phyloP scores from a whole-genome alignment of 495 filamentous ascomycete species.

The Chaetomium tenue region DNA sequence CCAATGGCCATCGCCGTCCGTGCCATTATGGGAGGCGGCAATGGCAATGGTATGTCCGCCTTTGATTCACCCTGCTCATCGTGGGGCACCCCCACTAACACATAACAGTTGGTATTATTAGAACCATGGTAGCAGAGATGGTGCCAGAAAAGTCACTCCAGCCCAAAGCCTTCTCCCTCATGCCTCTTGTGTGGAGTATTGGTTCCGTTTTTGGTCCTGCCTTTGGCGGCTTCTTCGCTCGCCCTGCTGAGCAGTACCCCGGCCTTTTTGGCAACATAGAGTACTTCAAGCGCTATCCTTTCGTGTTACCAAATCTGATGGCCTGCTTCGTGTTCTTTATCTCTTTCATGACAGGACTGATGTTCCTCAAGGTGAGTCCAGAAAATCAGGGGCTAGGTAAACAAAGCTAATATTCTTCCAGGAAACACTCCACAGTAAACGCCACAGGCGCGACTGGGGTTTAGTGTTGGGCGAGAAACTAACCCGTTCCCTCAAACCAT shows the following conservation, averaged over 20 bases:
- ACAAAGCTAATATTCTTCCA: constrained; percentile 27
- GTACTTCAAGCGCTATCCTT: constrained; percentile 74
- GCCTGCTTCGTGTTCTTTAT: constrained; percentile 67
- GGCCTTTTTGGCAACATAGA: constrained; percentile 61
- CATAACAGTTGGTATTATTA: constrained; percentile 58
- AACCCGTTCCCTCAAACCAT: constrained; percentile 37
- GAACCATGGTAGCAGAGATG: constrained; percentile 72
- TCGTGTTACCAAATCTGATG: constrained; percentile 78
- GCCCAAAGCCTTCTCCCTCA: constrained; percentile 76
- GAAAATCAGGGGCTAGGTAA: constrained; percentile 23
- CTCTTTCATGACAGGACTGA: constrained; percentile 64
- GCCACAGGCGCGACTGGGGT: constrained; percentile 65
- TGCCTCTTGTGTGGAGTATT: constrained; percentile 79
- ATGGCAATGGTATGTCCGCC: constrained; percentile 56
- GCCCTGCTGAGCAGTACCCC: constrained; percentile 69
- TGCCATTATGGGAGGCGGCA: constrained; percentile 63
- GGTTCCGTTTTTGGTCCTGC: constrained; percentile 86
- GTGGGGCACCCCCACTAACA: constrained; percentile 3
- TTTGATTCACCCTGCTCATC: neutral
- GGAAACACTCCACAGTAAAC: constrained; percentile 71
- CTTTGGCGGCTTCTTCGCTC: constrained; percentile 80
- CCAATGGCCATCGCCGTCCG: constrained; percentile 68
- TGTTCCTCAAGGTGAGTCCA: constrained; percentile 59
- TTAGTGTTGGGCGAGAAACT: constrained; percentile 60
- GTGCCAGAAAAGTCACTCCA: constrained; percentile 79